Evolutionary conservation across 768 basidiomycete species (phyloP).

Genomic region (Suillus placidus): DNA sequence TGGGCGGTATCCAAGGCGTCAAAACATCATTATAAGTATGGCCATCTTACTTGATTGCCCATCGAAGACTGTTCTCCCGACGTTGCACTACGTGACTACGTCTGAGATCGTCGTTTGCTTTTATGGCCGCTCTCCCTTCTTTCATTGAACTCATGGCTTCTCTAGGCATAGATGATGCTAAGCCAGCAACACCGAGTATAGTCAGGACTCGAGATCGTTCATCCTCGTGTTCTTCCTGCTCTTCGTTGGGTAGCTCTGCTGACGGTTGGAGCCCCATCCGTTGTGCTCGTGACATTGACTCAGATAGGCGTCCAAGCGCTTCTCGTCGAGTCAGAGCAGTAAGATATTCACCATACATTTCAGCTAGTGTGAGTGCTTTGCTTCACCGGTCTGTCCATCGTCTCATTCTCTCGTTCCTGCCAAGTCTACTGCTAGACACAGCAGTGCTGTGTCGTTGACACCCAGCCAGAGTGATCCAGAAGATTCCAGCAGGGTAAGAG

Average conservation of each 20-base stretch:
- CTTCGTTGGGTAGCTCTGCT: conserved; percentile 43
- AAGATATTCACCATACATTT: conserved; percentile 35
- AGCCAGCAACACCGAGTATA: conserved; percentile 34
- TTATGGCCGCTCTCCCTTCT: conserved; percentile 78
- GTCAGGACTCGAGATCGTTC: conserved; percentile 34
- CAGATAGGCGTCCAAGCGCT: conserved; percentile 30
- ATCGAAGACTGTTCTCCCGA: conserved; percentile 21
- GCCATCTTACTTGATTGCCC: conserved; percentile 17
- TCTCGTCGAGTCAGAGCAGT: conserved; percentile 28
- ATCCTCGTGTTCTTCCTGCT: conserved; percentile 50
- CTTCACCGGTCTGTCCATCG: neutral
- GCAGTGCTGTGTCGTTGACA: conserved; percentile 46
- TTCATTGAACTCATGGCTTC: conserved; percentile 88
- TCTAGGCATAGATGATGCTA: conserved; percentile 62
- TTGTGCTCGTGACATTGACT: conserved; percentile 34
- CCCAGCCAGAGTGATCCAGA: conserved; percentile 29
- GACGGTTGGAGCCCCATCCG: conserved; percentile 34
- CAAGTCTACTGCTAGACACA: conserved; percentile 43
- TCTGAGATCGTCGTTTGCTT: conserved; percentile 35
- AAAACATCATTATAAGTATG: conserved; percentile 31
- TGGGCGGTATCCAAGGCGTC: conserved; percentile 39
- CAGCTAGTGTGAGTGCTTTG: conserved; percentile 27
- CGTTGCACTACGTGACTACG: conserved; percentile 13
- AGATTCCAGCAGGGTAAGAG: conserved; percentile 33
- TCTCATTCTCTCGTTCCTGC: conserved; percentile 5